Evolutionary conservation across 192 early-diverging fungal species (phyloP), one percentile per base, ranked within the genome.

Genomic region (Polychytrium aggregatum): DNA sequence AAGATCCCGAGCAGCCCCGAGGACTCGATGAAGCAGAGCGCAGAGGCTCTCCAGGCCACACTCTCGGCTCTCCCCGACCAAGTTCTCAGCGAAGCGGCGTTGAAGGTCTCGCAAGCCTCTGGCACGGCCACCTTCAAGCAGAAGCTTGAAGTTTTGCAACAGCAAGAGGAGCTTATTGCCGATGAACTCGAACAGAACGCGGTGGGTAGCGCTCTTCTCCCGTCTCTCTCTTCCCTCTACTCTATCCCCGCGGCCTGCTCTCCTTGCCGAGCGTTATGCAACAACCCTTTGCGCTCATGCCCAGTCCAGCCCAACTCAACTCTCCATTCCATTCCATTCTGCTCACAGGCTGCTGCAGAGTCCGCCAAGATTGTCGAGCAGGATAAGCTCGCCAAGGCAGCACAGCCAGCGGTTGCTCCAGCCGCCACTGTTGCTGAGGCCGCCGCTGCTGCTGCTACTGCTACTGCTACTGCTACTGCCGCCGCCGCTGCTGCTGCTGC

Each of bases 151-250:
- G 88, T 95, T 28, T 60, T 97, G 42, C 82, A 92, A 49, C 82
- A 97, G 63, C 94, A 97, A 65, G 87, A 97, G 63, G 92, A 97
- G 57, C 71, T 97, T 48, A 95, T 97, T 54, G 86, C 85, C 53
- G 90, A 95, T 51, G 94, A 97, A 64, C 73, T 81, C 36, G 89
- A 82, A 45, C 88, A 97, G 66, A 88, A 90, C 29, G 54, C 60
- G 28, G 67, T 71, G 52, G 24, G 51, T 40, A 14, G 6, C 13
- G 28, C 26, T n/a, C 17, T 6, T 2, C 16, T 24, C 27, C 26
- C 31, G 35, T 59, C 25, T 39, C 21, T 44, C 27, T 28, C 34
- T 2, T 55, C 6, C 31, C 31, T 4, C 31, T 4, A 8, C 31
- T 4, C 31, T 33, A 33, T n/a, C n/a, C n/a, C n/a, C n/a, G n/a